phyloP scores from a whole-genome alignment of 164 flowering plant genomes.

The Nymphaea colorata region DNA sequence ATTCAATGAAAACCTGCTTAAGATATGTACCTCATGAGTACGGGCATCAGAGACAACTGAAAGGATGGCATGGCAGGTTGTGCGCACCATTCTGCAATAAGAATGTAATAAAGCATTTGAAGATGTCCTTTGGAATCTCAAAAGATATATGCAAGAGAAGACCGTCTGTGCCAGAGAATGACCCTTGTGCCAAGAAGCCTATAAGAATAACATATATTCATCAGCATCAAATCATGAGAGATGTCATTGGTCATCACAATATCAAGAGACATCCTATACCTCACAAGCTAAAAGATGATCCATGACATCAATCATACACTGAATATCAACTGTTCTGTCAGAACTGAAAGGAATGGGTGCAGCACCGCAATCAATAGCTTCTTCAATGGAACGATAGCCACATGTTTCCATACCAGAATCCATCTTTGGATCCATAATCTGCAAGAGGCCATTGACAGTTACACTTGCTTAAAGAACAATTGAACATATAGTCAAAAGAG shows the following conservation, averaged over 20 bases:
- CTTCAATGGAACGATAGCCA: constrained; percentile 78
- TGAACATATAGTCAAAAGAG: background rate
- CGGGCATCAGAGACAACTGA: constrained; percentile 85
- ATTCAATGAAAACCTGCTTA: too few relatives aligned
- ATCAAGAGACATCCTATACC: constrained; percentile 30
- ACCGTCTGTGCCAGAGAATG: constrained; percentile 92
- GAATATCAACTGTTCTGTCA: constrained; percentile 60
- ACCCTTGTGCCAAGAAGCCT: constrained; percentile 99
- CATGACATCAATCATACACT: constrained; percentile 70
- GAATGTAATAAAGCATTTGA: constrained; percentile 77
- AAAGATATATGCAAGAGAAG: constrained; percentile 84
- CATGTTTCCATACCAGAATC: constrained; percentile 76
- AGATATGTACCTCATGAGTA: constrained; percentile 79
- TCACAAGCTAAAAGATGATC: constrained; percentile 94
- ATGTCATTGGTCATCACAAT: background rate
- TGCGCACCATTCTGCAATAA: constrained; percentile 70
- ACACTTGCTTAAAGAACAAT: too few relatives aligned
- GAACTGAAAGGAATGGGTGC: constrained; percentile 82
- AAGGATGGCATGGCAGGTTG: constrained; percentile 77
- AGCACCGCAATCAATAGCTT: constrained; percentile 89
- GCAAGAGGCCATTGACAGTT: background rate
- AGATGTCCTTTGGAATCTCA: constrained; percentile 75
- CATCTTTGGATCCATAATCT: constrained; percentile 99
- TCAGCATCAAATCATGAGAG: background rate
- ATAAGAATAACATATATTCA: constrained; percentile 6